A percentile compares a stretch with the other conserved stretches of the same genome.
phyloP scores from a whole-genome alignment of 257 asterid species.

The Solanum lycopersicoides region DNA sequence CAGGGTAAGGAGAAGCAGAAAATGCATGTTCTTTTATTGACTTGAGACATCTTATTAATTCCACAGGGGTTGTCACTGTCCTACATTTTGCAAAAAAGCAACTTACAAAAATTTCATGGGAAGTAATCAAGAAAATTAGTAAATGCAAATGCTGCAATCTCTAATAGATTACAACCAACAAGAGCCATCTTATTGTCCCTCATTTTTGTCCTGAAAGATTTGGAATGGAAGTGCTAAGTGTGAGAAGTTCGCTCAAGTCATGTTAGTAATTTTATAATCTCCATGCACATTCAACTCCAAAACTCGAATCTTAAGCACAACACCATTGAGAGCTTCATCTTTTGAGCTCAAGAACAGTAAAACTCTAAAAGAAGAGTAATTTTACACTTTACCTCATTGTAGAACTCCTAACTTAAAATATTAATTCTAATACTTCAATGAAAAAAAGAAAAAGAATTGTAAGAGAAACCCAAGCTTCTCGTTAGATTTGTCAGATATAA shows the following conservation, averaged over 20 bases:
- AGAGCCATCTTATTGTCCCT: background rate
- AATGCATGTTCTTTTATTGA: conserved; percentile 71
- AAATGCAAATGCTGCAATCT: background rate
- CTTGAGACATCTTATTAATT: conserved; percentile 53
- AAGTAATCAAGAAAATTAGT: background rate
- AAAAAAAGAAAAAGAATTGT: background rate
- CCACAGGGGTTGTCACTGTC: conserved; percentile 75
- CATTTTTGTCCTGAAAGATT: background rate
- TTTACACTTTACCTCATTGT: background rate
- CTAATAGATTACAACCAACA: background rate
- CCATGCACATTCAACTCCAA: background rate
- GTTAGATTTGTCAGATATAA: background rate
- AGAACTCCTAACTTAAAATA: background rate
- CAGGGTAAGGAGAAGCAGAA: conserved; percentile 64
- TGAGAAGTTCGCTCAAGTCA: background rate
- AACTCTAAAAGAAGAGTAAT: background rate
- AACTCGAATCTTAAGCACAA: background rate
- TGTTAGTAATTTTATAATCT: background rate
- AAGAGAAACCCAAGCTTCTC: background rate
- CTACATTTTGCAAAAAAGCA: conserved; percentile 14
- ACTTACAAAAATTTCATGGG: background rate
- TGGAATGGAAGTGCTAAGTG: background rate
- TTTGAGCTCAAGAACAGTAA: background rate
- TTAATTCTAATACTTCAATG: background rate
- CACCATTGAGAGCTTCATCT: background rate